Base-by-base conservation (phyloP, 2,329 filamentous ascomycete species). In the Hortaea sp. region DNA sequence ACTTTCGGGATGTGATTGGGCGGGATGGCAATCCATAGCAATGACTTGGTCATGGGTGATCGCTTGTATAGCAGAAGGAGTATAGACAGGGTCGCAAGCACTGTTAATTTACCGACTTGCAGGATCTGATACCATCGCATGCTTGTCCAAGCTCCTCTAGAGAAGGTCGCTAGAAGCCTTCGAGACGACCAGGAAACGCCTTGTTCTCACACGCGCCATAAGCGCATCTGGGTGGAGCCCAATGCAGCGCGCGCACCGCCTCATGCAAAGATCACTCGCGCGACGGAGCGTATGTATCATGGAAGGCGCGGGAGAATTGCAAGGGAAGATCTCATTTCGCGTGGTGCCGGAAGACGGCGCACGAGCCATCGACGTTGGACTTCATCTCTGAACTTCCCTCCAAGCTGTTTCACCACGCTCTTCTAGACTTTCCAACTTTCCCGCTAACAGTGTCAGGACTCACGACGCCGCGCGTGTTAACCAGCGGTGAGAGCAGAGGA, bases 131-230 rank as follows among this genome's bases (percentile, higher is more conserved):
- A 13, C 12, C 31, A 12, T 28, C n/a, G 20, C 10, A 13, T 5
- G 40, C 9, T n/a, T 34, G 28, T 7, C 30, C 10, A 32, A n/a
- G 29, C 11, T 10, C 41, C 10, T 10, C n/a, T 37, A 39, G 7
- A 45, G 43, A 45, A 45, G 43, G 12, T 29, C 43, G 43, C 43
- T 45, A 45, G 43, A 45, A 45, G 43, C 27, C 43, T 42, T 41
- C 28, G 37, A 46, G 31, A 42, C 29, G 7, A 37, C 39, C 12
- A 29, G 29, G 11, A 28, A 27, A 41, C 44, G 39, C 38, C 29
- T 29, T 45, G 10, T 27, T 40, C 12, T 44, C 32, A 20, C 13
- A 39, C 6, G 32, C 32, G 32, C 32, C 32, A 35, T n/a, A 35
- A 9, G 32, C 32, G 32, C 32, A 35, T 35, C 32, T 35, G 7